These are phyloP conservation scores for Calvatia gigantea DNA, from an alignment of 768 basidiomycete genomes.

Conservation along the genomic window DNA sequence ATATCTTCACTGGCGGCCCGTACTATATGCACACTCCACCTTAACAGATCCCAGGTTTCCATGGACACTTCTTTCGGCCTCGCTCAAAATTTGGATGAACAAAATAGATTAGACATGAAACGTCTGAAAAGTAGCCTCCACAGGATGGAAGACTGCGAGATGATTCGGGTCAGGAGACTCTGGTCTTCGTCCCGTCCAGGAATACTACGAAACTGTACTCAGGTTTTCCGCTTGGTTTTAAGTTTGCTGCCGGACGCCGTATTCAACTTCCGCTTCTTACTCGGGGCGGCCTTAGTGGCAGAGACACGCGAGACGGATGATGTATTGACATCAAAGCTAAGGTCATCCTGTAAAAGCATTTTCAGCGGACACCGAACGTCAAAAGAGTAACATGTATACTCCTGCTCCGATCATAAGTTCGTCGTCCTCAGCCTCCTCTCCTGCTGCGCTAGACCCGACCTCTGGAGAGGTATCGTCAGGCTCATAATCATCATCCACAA, in stretches of 20 bases:
- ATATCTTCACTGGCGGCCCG: too few species aligned
- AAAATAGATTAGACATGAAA: too few species aligned
- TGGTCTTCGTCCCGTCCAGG: too few species aligned
- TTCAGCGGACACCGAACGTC: background rate
- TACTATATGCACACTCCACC: too few species aligned
- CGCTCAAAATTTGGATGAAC: too few species aligned
- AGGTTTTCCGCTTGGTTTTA: conserved; percentile 28
- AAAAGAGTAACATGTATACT: conserved; percentile 28
- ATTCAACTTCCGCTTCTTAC: conserved; percentile 5
- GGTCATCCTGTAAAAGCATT: conserved; percentile 25
- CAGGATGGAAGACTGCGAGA: too few species aligned
- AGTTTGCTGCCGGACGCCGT: background rate
- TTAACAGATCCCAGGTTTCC: too few species aligned
- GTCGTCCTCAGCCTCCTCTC: conserved; percentile 40
- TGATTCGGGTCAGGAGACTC: too few species aligned
- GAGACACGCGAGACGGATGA: conserved; percentile 30
- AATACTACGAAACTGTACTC: background rate
- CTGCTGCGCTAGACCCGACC: background rate
- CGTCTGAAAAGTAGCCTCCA: too few species aligned
- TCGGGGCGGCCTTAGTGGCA: conserved; percentile 19
- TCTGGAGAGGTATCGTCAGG: background rate
- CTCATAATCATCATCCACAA: conserved; percentile 15
- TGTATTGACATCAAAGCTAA: conserved; percentile 5
- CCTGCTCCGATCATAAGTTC: conserved; percentile 60
- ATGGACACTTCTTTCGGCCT: too few species aligned